A percentile compares a stretch with the other conserved stretches of the same genome.
These are phyloP conservation scores for Fusarium tanahbumbuense DNA, from an alignment of 2,329 filamentous ascomycete species.

Conservation along the genomic window DNA sequence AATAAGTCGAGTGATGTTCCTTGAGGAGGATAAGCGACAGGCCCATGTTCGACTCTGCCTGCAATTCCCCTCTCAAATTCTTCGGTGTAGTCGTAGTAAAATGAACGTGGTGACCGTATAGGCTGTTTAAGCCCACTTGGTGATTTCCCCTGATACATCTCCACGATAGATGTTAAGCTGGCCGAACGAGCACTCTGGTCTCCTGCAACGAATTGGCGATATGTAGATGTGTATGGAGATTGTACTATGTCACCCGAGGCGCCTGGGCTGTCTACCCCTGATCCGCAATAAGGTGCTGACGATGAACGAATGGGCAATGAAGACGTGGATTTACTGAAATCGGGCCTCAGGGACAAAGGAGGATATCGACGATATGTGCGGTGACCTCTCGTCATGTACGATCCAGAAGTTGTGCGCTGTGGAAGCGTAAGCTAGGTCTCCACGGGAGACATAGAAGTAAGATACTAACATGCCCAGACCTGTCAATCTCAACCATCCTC, in stretches of 20 bases:
- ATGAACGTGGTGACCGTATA: slow-evolving; percentile 50
- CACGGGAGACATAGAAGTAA: neutral
- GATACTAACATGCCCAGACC: slow-evolving; percentile 58
- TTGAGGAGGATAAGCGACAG: slow-evolving; percentile 50
- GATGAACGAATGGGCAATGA: slow-evolving; percentile 52
- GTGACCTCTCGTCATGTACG: slow-evolving; percentile 54
- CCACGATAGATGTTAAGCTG: slow-evolving; percentile 63
- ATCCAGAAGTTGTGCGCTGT: slow-evolving; percentile 60
- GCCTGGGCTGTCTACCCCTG: slow-evolving; percentile 45
- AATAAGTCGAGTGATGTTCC: slow-evolving; percentile 42
- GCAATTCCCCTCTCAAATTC: slow-evolving; percentile 56
- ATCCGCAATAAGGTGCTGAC: slow-evolving; percentile 41
- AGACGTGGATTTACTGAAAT: slow-evolving; percentile 56
- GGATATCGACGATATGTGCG: slow-evolving; percentile 52
- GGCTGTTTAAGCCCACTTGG: slow-evolving; percentile 45
- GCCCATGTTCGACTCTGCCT: slow-evolving; percentile 20
- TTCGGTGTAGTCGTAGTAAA: slow-evolving; percentile 67
- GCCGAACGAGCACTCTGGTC: slow-evolving; percentile 57
- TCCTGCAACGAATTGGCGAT: slow-evolving; percentile 50
- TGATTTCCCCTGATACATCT: slow-evolving; percentile 56
- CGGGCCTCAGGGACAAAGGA: slow-evolving; percentile 55
- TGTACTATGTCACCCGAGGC: slow-evolving; percentile 53
- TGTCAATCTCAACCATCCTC: slow-evolving; percentile 63
- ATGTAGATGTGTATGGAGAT: slow-evolving; percentile 45
- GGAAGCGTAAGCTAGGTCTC: slow-evolving; percentile 5